These are phyloP conservation scores for Astrothelium macrocarpum DNA, from an alignment of 495 filamentous ascomycete species.

Conservation along the genomic window DNA sequence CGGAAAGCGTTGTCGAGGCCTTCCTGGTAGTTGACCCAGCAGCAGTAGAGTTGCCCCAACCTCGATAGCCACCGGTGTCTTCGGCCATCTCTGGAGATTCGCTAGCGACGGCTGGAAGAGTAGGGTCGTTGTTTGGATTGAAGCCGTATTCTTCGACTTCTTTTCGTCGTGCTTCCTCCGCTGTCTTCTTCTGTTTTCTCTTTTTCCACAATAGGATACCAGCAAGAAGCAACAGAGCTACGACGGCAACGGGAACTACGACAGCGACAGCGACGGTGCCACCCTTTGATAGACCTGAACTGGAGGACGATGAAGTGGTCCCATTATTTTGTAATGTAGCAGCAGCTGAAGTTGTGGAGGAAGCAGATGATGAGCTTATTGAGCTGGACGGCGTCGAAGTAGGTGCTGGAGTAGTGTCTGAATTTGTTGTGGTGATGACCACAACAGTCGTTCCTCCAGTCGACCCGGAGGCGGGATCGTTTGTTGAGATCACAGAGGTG, in stretches of 20 bases:
- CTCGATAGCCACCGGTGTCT: constrained; percentile 69
- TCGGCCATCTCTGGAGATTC: constrained; percentile 43
- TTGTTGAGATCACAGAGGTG: constrained; percentile 27
- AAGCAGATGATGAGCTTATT: constrained; percentile 8
- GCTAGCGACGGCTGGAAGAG: constrained; percentile 52
- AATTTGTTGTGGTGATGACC: constrained; percentile 6
- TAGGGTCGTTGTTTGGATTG: constrained; percentile 90
- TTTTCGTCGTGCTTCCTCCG: constrained; percentile 80
- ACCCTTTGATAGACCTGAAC: constrained; percentile 45
- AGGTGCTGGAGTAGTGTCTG: constrained; percentile 7
- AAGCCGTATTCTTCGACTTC: constrained; percentile 95
- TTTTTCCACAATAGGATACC: constrained; percentile 79
- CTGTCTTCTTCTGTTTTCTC: constrained; percentile 71
- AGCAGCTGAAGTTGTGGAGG: constrained; percentile 13
- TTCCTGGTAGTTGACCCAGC: constrained; percentile 54
- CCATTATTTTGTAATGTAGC: constrained; percentile 14
- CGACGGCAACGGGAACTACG: constrained; percentile 81
- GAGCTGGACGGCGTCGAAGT: constrained; percentile 6
- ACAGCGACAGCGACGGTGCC: constrained; percentile 86
- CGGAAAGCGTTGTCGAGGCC: constrained; percentile 77
- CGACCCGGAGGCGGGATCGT: background rate
- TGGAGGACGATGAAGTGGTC: constrained; percentile 2
- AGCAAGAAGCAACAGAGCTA: constrained; percentile 68
- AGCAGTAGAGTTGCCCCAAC: constrained; percentile 78
- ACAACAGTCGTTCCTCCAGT: constrained; percentile 9